Evolutionary conservation across 2,329 filamentous ascomycete genomes (phyloP).

Genomic region (Juglanconis juglandina): DNA sequence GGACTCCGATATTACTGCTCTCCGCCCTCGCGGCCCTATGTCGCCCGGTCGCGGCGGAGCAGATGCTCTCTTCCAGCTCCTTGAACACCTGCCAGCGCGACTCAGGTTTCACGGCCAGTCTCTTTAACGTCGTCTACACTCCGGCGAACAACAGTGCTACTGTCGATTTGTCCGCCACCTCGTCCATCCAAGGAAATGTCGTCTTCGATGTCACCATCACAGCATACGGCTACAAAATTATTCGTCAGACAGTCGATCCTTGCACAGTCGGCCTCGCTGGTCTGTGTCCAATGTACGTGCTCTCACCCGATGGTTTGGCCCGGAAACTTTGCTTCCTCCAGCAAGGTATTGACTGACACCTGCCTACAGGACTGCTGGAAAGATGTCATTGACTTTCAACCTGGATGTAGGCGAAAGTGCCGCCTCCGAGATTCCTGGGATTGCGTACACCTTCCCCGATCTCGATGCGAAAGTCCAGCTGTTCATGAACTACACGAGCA

Average conservation of each 20-base stretch:
- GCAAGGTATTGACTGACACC: neutral
- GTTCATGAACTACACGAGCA: slow-evolving; percentile 69
- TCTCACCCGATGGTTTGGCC: neutral
- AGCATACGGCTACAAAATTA: slow-evolving; percentile 76
- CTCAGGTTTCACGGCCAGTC: slow-evolving; percentile 79
- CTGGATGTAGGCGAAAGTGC: slow-evolving; percentile 56
- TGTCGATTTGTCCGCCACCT: slow-evolving; percentile 76
- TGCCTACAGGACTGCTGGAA: slow-evolving; percentile 57
- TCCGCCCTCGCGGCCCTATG: slow-evolving; percentile 41
- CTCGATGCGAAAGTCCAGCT: slow-evolving; percentile 82
- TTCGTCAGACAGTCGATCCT: slow-evolving; percentile 68
- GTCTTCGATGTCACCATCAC: slow-evolving; percentile 71
- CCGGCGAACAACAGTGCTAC: slow-evolving; percentile 69
- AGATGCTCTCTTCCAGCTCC: slow-evolving; percentile 75
- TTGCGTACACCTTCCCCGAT: slow-evolving; percentile 87
- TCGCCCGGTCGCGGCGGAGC: slow-evolving; percentile 54
- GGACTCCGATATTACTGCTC: slow-evolving; percentile 43
- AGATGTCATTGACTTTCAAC: slow-evolving; percentile 73
- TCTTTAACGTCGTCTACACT: slow-evolving; percentile 82
- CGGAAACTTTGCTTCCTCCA: no score
- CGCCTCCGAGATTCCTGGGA: slow-evolving; percentile 67
- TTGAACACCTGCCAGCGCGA: slow-evolving; percentile 81
- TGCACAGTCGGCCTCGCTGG: slow-evolving; percentile 68
- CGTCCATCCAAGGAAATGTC: slow-evolving; percentile 77
- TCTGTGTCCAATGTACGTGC: slow-evolving; percentile 75